Conservation (phyloP, 1,139 yeast genomes). For the Yamadazyma diddensiae region DNA sequence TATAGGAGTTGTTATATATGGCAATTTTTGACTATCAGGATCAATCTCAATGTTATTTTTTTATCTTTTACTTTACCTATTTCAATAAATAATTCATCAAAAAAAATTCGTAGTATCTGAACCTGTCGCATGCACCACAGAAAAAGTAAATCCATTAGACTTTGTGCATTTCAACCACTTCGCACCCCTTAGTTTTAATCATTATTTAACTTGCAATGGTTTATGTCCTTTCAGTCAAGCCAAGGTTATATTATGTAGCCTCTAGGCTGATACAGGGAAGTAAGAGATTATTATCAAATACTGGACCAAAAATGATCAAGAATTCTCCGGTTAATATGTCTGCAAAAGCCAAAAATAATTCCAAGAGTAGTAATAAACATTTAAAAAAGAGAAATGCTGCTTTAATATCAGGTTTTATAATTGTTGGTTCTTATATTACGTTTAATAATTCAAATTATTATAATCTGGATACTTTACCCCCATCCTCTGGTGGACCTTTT, state of each 20-base stretch:
- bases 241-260: conserved; percentile 28
- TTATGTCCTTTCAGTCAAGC: conserved; percentile 31
- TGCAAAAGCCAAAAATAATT: conserved; percentile 10
- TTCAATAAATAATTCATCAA: no score
- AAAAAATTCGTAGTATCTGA: no score
- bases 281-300: conserved; percentile 15
- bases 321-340: conserved; percentile 9
- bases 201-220: conserved; percentile 17
- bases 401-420: conserved; percentile 41
- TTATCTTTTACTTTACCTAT: not conserved
- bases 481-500: conserved; percentile 16
- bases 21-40: conserved; percentile 16
- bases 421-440: conserved; percentile 44
- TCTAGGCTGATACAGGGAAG: conserved; percentile 20
- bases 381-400: conserved; percentile 37
- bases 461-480: conserved; percentile 41
- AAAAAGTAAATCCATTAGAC: conserved; percentile 1
- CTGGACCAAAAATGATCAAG: conserved; percentile 13
- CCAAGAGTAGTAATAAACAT: conserved; percentile 12
- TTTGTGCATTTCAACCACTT: no score
- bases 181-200: conserved; percentile 3
- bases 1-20: conserved; percentile 10
- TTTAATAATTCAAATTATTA: conserved; percentile 43
- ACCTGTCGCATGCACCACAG: no score
- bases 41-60: not conserved